phyloP scores from a whole-genome alignment of 495 filamentous ascomycete genomes.

The Xylaria nigripes region DNA sequence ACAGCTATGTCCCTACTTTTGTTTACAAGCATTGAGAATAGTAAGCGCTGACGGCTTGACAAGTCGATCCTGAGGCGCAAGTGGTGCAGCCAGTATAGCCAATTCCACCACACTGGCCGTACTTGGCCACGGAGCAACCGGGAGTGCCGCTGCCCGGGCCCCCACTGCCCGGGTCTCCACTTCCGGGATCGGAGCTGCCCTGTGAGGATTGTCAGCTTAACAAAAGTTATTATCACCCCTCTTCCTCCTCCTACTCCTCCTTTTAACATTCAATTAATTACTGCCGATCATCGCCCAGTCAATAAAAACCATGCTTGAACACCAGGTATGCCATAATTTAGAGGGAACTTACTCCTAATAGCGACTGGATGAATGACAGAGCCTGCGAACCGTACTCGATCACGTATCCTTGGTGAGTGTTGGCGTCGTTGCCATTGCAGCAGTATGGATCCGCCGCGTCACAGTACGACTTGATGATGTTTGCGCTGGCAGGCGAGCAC shows the following conservation, averaged over 20 bases:
- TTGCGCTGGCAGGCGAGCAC: slow-evolving; percentile 41
- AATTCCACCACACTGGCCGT: slow-evolving; percentile 42
- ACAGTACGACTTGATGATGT: slow-evolving; percentile 56
- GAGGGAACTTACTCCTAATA: not conserved
- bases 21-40: slow-evolving; percentile 39
- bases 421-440: slow-evolving; percentile 53
- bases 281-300: too few species aligned
- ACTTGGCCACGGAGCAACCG: slow-evolving; percentile 15
- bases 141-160: not conserved
- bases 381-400: slow-evolving; percentile 37
- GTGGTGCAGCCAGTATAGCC: slow-evolving; percentile 36
- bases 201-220: not conserved
- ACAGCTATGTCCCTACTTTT: too few species aligned
- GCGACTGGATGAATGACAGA: slow-evolving; percentile 29
- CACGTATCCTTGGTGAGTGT: slow-evolving; percentile 54
- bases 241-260: too few species aligned
- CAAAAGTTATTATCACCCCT: not conserved
- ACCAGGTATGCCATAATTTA: too few species aligned
- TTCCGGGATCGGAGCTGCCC: too few species aligned
- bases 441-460: slow-evolving; percentile 57
- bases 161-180: too few species aligned
- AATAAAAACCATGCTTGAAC: too few species aligned
- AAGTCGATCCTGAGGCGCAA: slow-evolving; percentile 36
- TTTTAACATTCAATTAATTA: too few species aligned
- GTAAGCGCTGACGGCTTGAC: slow-evolving; percentile 33